Percentiles rank a stretch among this genome's conserved stretches.
Evolutionary conservation across 2,329 filamentous ascomycete genomes (phyloP).

Genomic region (Stylonectria norvegica): DNA sequence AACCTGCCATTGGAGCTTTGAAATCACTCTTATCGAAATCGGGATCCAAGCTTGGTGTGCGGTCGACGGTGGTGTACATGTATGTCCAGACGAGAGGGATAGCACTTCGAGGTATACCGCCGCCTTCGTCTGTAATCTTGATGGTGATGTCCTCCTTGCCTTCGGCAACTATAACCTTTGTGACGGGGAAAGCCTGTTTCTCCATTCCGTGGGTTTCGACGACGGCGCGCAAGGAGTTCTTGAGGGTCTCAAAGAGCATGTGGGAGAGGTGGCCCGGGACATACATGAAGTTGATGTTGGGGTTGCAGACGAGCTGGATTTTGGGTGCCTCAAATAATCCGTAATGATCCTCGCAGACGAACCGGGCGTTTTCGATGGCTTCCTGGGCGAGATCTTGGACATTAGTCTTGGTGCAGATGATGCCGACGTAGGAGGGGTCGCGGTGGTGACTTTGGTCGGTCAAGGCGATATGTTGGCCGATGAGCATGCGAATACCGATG

Average conservation of each 20-base stretch:
- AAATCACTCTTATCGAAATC: constrained; percentile 99
- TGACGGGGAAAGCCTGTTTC: constrained; percentile 92
- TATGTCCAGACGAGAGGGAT: constrained; percentile 99
- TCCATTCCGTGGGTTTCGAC: constrained; percentile 94
- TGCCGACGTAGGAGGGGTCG: constrained; percentile 93
- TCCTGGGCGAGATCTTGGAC: constrained; percentile 92
- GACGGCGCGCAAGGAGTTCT: constrained; percentile 95
- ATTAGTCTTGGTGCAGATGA: constrained; percentile 98
- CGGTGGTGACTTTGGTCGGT: constrained; percentile 87
- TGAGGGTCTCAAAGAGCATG: constrained; percentile 99
- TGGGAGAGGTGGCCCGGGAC: constrained; percentile 97
- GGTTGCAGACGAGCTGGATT: constrained; percentile 92
- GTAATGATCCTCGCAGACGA: constrained; percentile 98
- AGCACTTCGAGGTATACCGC: constrained; percentile 86
- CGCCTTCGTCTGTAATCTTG: constrained; percentile 95
- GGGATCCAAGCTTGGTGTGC: constrained; percentile 89
- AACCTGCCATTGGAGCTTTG: constrained; percentile 98
- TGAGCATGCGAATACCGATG: constrained; percentile 98
- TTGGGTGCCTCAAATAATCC: constrained; percentile 95
- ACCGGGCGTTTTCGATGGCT: constrained; percentile 97
- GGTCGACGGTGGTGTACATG: constrained; percentile 98
- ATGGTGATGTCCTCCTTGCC: constrained; percentile 99
- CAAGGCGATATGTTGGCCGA: constrained; percentile 95
- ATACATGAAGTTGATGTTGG: constrained; percentile 97
- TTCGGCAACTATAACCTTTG: constrained; percentile 95